Evolutionary conservation across 768 basidiomycete genomes (phyloP).

Genomic region (Tulasnella calospora): DNA sequence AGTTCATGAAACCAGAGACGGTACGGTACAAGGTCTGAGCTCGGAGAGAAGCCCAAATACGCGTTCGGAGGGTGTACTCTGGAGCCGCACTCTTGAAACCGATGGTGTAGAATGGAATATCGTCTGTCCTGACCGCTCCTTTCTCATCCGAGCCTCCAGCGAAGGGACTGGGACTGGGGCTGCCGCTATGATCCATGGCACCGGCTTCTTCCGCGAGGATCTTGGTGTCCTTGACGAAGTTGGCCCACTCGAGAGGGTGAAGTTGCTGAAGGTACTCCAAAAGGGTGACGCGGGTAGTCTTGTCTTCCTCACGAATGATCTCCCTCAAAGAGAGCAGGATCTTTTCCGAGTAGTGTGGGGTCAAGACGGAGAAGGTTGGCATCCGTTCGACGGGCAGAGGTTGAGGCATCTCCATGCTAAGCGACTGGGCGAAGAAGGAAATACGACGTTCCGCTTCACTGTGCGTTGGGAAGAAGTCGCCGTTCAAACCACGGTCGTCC

Average conservation of each 20-base stretch:
- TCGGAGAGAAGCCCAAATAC: conserved; percentile 97
- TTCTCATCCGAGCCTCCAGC: conserved; percentile 67
- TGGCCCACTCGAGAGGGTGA: conserved; percentile 97
- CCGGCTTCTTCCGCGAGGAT: conserved; percentile 94
- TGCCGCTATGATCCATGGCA: conserved; percentile 52
- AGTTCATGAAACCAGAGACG: conserved; percentile 99
- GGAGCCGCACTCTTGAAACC: conserved; percentile 99
- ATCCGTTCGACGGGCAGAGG: conserved; percentile 94
- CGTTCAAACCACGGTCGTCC: conserved; percentile 76
- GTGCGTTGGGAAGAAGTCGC: conserved; percentile 87
- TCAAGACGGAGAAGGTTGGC: conserved; percentile 98
- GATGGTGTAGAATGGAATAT: conserved; percentile 95
- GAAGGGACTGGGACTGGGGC: conserved; percentile 52
- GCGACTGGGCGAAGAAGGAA: conserved; percentile 95
- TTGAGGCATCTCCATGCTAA: conserved; percentile 89
- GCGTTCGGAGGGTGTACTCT: conserved; percentile 94
- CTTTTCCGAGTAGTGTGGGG: conserved; percentile 99
- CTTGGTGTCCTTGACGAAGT: conserved; percentile 99
- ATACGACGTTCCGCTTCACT: conserved; percentile 96
- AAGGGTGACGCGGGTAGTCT: conserved; percentile 92
- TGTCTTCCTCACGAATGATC: conserved; percentile 97
- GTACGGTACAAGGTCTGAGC: conserved; percentile 99
- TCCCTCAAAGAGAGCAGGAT: conserved; percentile 93
- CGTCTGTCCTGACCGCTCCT: conserved; percentile 61
- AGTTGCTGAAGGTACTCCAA: conserved; percentile 98